phyloP scores from a whole-genome alignment of 768 basidiomycete species.

The Amanita inopinata region DNA sequence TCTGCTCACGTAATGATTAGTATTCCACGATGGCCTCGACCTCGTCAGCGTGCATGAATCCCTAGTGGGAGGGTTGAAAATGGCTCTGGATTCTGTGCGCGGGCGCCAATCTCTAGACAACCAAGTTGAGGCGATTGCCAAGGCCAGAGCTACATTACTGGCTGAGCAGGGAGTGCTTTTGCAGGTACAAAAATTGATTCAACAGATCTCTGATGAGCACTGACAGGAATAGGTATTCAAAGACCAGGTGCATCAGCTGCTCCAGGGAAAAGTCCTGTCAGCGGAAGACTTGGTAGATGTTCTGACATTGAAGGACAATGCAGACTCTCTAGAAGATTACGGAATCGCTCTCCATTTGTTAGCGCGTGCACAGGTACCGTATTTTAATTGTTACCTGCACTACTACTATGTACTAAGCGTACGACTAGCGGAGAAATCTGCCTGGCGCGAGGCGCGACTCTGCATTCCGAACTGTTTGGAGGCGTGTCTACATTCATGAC shows the following conservation, averaged over 20 bases:
- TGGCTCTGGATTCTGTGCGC: slow-evolving; percentile 36
- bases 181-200: slow-evolving; percentile 23
- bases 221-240: slow-evolving; percentile 49
- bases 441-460: slow-evolving; percentile 62
- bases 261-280: slow-evolving; percentile 66
- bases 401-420: no score
- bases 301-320: slow-evolving; percentile 78
- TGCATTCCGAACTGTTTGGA: slow-evolving; percentile 74
- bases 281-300: slow-evolving; percentile 80
- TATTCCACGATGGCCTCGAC: slow-evolving; percentile 81
- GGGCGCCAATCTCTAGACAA: slow-evolving; percentile 54
- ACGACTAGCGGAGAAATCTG: slow-evolving; percentile 34
- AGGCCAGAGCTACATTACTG: slow-evolving; percentile 39
- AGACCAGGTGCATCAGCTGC: slow-evolving; percentile 51
- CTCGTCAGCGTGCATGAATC: slow-evolving; percentile 77
- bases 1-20: slow-evolving; percentile 25
- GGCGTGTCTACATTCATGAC: slow-evolving; percentile 81
- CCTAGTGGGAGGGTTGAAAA: slow-evolving; percentile 53
- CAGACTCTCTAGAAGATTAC: slow-evolving; percentile 48
- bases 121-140: slow-evolving; percentile 56
- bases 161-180: slow-evolving; percentile 41
- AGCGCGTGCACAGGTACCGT: slow-evolving; percentile 42
- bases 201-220: neutral
- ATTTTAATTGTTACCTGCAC: no score
- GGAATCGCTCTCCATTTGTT: slow-evolving; percentile 61